Base-by-base conservation (phyloP, 83 land plant species). In the Larix sibirica region DNA sequence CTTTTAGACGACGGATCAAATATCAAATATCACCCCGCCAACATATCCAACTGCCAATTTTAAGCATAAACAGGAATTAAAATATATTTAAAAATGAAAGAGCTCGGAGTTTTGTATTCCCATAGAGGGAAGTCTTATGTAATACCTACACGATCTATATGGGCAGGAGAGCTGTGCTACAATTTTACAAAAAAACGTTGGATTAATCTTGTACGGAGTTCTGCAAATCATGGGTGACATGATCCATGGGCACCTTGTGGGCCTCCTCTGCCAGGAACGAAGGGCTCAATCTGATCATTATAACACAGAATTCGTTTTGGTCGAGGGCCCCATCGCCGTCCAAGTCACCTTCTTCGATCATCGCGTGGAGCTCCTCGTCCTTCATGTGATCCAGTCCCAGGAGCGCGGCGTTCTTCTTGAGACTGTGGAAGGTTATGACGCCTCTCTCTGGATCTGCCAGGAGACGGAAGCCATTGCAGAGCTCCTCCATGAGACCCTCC, bases 401-500 rank as follows among this genome's bases (percentile, higher is more conserved):
- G 56, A 80, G 75, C 56, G 65, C 65, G 17, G 80, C 50, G 56
- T 56, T 56, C 17, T 3, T 13, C 59, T 56, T 56, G 38, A 88
- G 81, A 80, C 90, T 85, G 50, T 77, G 65, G 75, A 83, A 75
- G 3, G 90, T 88, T 80, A 88, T 88, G 56, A 87, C 61, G 26
- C 28, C 79, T 64, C 58, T 79, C 40, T 10, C 6, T 31, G 85
- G 62, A 65, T 88, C 90, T 44, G 84, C 84, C 23, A 88, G 83
- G 38, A 85, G 83, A 40, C 50, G 28, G 33, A 88, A 88, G 60
- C 90, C 90, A 62, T 80, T 83, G 63, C 85, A 66, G n/a, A 88
- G 85, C 90, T 88, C 90, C 76, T 75, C 59, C 83, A 88, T 85
- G 23, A 88, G 80, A 0, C 85, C 88, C 67, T 85, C 80, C 54